Conservation (phyloP, 768 basidiomycete genomes). For the Lepiota venenata region DNA sequence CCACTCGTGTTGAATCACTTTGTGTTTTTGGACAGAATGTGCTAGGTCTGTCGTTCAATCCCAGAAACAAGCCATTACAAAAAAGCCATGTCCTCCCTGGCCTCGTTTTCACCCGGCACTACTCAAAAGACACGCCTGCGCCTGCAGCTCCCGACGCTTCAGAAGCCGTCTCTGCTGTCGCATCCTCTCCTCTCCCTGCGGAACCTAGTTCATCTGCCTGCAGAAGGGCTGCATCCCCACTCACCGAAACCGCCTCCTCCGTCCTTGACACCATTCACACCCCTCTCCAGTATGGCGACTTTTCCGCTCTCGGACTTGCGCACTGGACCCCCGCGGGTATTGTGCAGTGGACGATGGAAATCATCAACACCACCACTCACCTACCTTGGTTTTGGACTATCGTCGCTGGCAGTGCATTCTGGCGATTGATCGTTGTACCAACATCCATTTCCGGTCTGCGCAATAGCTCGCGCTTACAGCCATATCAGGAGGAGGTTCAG, state of each 20-base stretch:
- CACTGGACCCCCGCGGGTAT: slow-evolving; percentile 65
- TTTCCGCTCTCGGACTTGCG: slow-evolving; percentile 63
- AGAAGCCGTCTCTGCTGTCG: not conserved
- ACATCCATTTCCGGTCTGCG: slow-evolving; percentile 53
- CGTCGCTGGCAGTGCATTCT: slow-evolving; percentile 56
- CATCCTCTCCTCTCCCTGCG: not conserved
- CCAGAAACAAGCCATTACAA: not conserved
- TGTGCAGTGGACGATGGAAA: slow-evolving; percentile 59
- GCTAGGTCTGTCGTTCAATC: not conserved
- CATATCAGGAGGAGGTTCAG: slow-evolving; percentile 51
- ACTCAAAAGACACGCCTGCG: slow-evolving; percentile 10
- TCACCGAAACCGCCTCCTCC: slow-evolving; percentile 15
- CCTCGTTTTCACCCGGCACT: not conserved
- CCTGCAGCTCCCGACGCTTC: not conserved
- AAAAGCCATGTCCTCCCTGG: not conserved
- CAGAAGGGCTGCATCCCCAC: not conserved
- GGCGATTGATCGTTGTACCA: slow-evolving; percentile 61
- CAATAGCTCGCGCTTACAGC: slow-evolving; percentile 56
- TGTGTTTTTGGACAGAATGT: not conserved
- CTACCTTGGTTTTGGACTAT: slow-evolving; percentile 88
- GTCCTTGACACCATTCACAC: slow-evolving; percentile 27
- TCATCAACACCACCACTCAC: slow-evolving; percentile 64
- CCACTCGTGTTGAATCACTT: not conserved
- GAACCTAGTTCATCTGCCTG: not conserved
- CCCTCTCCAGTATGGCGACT: slow-evolving; percentile 68